phyloP scores from a whole-genome alignment of 495 filamentous ascomycete genomes.

The Bombardia bombarda region DNA sequence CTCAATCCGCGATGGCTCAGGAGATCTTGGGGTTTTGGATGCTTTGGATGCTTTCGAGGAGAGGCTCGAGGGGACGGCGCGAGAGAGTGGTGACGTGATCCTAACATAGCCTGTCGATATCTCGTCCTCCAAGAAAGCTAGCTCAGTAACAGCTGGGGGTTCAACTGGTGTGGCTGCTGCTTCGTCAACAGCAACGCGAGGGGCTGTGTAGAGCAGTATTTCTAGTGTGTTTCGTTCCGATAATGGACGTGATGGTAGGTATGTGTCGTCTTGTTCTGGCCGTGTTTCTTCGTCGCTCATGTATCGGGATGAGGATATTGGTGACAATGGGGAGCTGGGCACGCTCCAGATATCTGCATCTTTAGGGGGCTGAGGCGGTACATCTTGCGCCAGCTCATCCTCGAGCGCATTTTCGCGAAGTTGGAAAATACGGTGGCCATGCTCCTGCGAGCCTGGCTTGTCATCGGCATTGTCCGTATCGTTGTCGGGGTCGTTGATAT shows the following conservation, averaged over 20 bases:
- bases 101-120: neutral
- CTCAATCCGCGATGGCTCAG: neutral
- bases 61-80: neutral
- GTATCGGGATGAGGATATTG: neutral
- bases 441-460: neutral
- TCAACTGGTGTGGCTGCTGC: neutral
- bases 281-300: too few species aligned
- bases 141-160: neutral
- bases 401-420: neutral
- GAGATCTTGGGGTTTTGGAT: neutral
- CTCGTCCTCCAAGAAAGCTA: neutral
- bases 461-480: neutral
- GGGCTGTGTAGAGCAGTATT: too few species aligned
- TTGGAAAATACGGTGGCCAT: too few species aligned
- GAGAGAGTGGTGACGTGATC: neutral
- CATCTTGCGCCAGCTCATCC: neutral
- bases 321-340: constrained; percentile 9
- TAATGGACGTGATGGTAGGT: neutral
- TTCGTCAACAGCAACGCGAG: neutral
- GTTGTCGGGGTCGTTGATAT: neutral
- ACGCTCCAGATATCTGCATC: constrained; percentile 14
- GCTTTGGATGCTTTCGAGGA: neutral
- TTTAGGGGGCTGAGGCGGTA: neutral
- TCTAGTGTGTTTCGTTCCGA: neutral
- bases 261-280: neutral